Evolutionary conservation across 164 flowering plant species (phyloP), one percentile per base, ranked within the genome.

Genomic region (Chimonanthus salicifolius): DNA sequence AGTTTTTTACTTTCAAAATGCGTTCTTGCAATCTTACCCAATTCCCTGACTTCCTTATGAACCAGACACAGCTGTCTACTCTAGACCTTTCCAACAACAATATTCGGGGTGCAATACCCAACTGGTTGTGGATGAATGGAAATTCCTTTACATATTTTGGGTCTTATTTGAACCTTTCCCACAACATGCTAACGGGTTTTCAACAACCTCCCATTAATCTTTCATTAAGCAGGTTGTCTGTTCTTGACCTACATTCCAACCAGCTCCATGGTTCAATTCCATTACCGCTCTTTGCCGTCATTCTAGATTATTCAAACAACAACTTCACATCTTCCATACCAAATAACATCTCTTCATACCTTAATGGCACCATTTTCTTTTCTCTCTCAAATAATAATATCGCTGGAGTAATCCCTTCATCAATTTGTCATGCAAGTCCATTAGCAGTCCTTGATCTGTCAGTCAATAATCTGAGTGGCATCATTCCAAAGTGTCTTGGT

Each of bases 221-320:
- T 51, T 51, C 58, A 10, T 51, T 0, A 0, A 51, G 58, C 51
- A 68, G 58, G 1, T 71, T 92, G 74, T 83, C 82, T 0, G 90
- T 89, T n/a, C 87, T 92, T 67, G 85, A 87, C 62, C 46, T 92
- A 74, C 78, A 87, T 0, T 65, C 77, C 21, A 92, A 92, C 76
- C 71, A 7, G 2, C 86, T 92, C 47, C 49, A 75, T n/a, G 92
- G 94, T 6, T 2, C 67, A 13, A 72, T 87, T 46, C 85, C 85
- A 18, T 75, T 75, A 0, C 82, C 87, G 49, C 15, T 68, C 8
- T 0, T 11, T 3, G 74, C 75, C 2, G 2, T 43, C 8, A 78
- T 71, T 71, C 21, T 87, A 49, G 88, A 87, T 77, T 85, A 68
- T 71, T 88, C 92, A 0, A 20, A 49, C 71, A 88, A 88, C 45